Conservation (phyloP, 257 asterid species). For the Fraxinus anomala region DNA sequence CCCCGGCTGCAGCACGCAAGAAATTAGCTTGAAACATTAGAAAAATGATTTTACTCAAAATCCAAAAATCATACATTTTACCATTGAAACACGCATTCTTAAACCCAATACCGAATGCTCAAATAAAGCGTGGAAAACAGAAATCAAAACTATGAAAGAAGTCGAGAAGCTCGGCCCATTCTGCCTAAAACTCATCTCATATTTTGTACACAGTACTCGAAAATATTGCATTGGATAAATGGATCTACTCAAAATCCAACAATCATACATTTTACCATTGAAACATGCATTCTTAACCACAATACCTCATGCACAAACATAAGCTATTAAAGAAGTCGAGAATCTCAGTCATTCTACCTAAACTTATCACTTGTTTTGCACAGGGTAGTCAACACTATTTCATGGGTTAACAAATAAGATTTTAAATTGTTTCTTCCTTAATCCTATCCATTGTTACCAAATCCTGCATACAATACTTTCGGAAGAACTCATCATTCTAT, state of each 20-base stretch:
- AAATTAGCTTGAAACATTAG: constrained; percentile 6
- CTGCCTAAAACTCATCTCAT: background rate
- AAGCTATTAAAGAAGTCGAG: background rate
- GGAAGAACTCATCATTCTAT: background rate
- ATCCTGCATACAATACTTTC: background rate
- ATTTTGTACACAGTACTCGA: background rate
- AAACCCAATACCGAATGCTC: background rate
- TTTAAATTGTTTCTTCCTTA: background rate
- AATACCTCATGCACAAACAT: background rate
- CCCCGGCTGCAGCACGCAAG: constrained; percentile 69
- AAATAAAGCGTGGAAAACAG: background rate
- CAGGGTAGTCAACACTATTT: background rate
- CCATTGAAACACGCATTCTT: constrained; percentile 12
- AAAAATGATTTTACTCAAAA: constrained; percentile 1
- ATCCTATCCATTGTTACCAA: background rate
- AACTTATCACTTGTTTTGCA: background rate
- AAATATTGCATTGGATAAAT: background rate
- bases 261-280: background rate
- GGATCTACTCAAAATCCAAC: constrained; percentile 10
- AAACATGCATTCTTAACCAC: constrained; percentile 4
- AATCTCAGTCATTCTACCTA: background rate
- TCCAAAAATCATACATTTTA: background rate
- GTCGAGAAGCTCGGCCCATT: background rate
- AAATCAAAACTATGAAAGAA: background rate
- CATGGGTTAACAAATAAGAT: background rate